These are phyloP conservation scores for Fusarium hainanense DNA, from an alignment of 2,329 filamentous ascomycete species.

Conservation along the genomic window DNA sequence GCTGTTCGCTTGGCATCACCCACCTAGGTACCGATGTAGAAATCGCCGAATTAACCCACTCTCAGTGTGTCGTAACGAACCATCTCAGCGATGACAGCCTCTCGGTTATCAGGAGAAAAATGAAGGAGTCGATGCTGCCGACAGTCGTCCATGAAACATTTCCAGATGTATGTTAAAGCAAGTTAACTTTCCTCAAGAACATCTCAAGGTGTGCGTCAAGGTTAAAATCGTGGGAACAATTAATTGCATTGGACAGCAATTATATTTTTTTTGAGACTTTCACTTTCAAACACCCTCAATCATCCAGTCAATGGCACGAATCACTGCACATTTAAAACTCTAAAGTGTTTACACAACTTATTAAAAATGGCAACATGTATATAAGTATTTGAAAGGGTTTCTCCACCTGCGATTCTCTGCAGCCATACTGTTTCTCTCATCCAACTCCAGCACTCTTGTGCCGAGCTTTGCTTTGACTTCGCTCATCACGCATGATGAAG, in stretches of 20 bases:
- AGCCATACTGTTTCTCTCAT: no score
- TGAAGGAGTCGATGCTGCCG: constrained; percentile 63
- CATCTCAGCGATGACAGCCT: constrained; percentile 66
- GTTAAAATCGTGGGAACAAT: no score
- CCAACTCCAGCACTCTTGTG: no score
- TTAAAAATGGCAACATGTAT: not conserved
- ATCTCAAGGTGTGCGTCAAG: no score
- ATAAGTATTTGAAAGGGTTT: not conserved
- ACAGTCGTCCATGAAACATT: constrained; percentile 53
- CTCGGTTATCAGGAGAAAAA: constrained; percentile 62
- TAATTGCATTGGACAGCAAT: no score
- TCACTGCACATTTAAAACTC: not conserved
- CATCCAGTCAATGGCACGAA: fast-evolving
- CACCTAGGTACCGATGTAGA: not conserved
- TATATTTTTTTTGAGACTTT: not conserved
- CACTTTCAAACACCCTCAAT: no score
- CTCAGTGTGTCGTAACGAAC: constrained; percentile 64
- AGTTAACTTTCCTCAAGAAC: no score
- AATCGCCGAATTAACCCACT: constrained; percentile 50
- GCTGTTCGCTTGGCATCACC: not conserved
- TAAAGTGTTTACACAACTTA: not conserved
- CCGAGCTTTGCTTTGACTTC: no score
- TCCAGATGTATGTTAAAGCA: no score
- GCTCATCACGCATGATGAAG: not conserved
- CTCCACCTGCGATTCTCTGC: not conserved